Conservation (phyloP, 306 rosid species). For the Quercus bicolor region DNA sequence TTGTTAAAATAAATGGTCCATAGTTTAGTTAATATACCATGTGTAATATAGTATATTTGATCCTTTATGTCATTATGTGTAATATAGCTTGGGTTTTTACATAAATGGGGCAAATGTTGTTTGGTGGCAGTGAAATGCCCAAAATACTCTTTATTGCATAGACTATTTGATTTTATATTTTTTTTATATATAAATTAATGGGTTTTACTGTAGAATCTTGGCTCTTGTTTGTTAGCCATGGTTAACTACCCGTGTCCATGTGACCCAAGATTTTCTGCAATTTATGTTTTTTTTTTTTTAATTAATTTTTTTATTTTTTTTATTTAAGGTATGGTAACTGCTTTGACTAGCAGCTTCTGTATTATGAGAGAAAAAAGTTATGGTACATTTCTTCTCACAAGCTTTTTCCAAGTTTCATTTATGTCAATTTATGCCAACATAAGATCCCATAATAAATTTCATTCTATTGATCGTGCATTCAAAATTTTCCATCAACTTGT, state of each 20-base stretch:
- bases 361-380: no score
- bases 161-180: no score
- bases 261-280: background rate
- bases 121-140: conserved; percentile 40
- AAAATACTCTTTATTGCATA: conserved; percentile 24
- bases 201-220: no score
- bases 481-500: background rate
- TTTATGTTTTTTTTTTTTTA: background rate
- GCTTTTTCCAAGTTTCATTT: conserved; percentile 1
- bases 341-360: background rate
- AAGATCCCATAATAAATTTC: background rate
- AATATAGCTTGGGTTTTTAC: conserved; percentile 29
- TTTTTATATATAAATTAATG: no score
- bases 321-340: background rate
- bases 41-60: background rate
- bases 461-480: background rate
- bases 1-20: no score
- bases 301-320: no score
- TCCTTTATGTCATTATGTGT: conserved; percentile 1
- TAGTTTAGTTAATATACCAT: no score
- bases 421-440: conserved; percentile 28
- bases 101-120: conserved; percentile 28
- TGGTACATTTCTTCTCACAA: conserved; percentile 48
- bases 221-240: background rate
- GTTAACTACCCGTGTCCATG: background rate